Conservation (phyloP, 306 rosid species). For the Hippophae tibetana region DNA sequence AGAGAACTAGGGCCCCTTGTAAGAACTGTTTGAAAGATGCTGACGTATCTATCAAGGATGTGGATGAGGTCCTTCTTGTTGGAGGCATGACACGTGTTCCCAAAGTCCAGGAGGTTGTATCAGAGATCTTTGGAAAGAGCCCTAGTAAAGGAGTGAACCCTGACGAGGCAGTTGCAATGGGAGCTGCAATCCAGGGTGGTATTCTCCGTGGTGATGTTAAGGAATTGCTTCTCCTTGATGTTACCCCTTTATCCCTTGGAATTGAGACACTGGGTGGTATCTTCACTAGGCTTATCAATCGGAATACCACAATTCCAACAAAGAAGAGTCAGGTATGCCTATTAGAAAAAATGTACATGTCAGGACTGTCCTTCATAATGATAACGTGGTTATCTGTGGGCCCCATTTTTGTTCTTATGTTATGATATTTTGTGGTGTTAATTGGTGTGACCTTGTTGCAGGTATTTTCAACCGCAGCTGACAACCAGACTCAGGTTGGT, state of each 20-base stretch:
- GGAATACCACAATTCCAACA: conserved; percentile 93
- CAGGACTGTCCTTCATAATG: no score
- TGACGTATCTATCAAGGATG: conserved; percentile 55
- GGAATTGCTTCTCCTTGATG: conserved; percentile 80
- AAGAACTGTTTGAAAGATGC: conserved; percentile 88
- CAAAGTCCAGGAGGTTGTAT: conserved; percentile 75
- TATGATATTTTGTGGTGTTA: conserved; percentile 1
- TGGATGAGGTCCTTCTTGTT: conserved; percentile 93
- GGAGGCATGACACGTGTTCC: conserved; percentile 99
- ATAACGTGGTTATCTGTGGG: no score
- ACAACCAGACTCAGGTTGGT: conserved; percentile 89
- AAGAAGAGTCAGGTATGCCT: conserved; percentile 76
- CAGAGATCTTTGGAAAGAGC: conserved; percentile 65
- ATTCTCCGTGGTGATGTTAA: conserved; percentile 94
- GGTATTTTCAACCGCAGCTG: conserved; percentile 90
- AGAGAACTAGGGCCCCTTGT: conserved; percentile 77
- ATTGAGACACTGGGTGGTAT: conserved; percentile 93
- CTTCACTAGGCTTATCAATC: conserved; percentile 69
- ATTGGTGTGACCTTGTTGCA: conserved; percentile 14
- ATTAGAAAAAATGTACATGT: neutral
- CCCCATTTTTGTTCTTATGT: no score
- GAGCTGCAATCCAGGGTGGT: conserved; percentile 94
- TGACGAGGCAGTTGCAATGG: conserved; percentile 92
- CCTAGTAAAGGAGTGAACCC: conserved; percentile 98
- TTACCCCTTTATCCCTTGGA: conserved; percentile 88